These are phyloP conservation scores for Fonsecaea monophora DNA, from an alignment of 2,329 filamentous ascomycete genomes.

Conservation along the genomic window DNA sequence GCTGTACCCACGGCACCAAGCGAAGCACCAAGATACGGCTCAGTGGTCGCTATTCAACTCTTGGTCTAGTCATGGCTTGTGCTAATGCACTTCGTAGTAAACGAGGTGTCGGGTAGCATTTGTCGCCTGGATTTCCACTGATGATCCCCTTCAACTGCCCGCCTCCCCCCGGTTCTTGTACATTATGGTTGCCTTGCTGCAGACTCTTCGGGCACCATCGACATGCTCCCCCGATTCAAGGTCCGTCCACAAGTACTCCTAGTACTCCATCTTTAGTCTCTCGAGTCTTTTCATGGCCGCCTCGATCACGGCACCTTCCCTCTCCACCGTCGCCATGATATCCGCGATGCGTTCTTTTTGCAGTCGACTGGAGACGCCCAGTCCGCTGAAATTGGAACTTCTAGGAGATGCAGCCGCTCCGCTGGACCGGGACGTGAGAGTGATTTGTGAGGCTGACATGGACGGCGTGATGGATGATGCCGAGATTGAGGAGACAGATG, in stretches of 20 bases:
- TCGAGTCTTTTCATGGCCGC: slow-evolving; percentile 38
- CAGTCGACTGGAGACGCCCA: slow-evolving; percentile 42
- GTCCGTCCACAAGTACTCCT: slow-evolving; percentile 16
- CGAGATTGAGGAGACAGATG: slow-evolving; percentile 22
- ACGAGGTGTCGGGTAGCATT: not conserved
- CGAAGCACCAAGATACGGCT: too few relatives aligned
- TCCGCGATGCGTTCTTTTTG: slow-evolving; percentile 56
- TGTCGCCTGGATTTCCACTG: not conserved
- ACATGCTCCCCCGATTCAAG: not conserved
- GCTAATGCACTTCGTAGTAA: not conserved
- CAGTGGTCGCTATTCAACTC: too few relatives aligned
- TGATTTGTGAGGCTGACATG: slow-evolving; percentile 29
- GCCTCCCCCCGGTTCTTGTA: not conserved
- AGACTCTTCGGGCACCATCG: not conserved
- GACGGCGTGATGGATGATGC: slow-evolving; percentile 25
- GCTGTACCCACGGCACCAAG: too few relatives aligned
- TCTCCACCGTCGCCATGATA: slow-evolving; percentile 58
- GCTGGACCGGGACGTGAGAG: slow-evolving; percentile 41
- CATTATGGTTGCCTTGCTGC: not conserved
- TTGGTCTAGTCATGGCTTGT: not conserved
- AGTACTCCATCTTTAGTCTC: slow-evolving; percentile 35
- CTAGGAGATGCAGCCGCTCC: slow-evolving; percentile 12
- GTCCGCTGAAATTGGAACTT: slow-evolving; percentile 5
- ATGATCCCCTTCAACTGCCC: not conserved
- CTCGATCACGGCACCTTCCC: slow-evolving; percentile 48